A percentile compares a stretch with the other conserved stretches of the same genome.
phyloP scores from a whole-genome alignment of 129 eudicot genomes.

The Helichrysum umbraculigerum region DNA sequence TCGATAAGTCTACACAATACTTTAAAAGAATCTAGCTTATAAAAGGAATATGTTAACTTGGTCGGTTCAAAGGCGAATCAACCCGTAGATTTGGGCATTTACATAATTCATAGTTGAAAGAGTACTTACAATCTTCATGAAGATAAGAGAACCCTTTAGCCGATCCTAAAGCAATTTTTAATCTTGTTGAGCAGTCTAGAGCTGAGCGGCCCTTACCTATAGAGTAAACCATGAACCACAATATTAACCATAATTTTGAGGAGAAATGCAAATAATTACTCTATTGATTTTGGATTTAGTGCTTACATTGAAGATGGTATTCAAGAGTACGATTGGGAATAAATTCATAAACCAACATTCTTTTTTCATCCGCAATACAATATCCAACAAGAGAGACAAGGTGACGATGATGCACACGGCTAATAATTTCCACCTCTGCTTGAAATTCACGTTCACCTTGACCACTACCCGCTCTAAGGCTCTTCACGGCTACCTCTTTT shows the following conservation, averaged over 20 bases:
- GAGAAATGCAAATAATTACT: neutral
- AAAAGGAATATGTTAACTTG: neutral
- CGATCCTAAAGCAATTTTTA: constrained; percentile 64
- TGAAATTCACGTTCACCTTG: constrained; percentile 87
- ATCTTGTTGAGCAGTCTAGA: constrained; percentile 59
- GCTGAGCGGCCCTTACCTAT: constrained; percentile 40
- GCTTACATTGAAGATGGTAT: constrained; percentile 66
- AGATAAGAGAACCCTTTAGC: constrained; percentile 83
- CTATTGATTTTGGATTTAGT: neutral
- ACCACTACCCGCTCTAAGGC: constrained; percentile 70
- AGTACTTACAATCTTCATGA: constrained; percentile 72
- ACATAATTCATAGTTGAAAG: no score
- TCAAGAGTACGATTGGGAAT: constrained; percentile 64
- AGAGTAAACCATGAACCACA: constrained; percentile 11
- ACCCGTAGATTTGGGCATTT: neutral
- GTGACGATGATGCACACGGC: constrained; percentile 81
- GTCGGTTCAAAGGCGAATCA: neutral
- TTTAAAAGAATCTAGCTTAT: neutral
- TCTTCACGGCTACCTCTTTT: constrained; percentile 67
- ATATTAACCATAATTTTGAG: neutral
- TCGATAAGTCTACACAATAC: no score
- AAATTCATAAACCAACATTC: constrained; percentile 75
- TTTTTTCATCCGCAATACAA: constrained; percentile 62
- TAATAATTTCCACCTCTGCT: constrained; percentile 82
- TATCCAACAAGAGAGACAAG: constrained; percentile 79